Evolutionary conservation across 768 basidiomycete species (phyloP).

Genomic region (Russula olivacea): DNA sequence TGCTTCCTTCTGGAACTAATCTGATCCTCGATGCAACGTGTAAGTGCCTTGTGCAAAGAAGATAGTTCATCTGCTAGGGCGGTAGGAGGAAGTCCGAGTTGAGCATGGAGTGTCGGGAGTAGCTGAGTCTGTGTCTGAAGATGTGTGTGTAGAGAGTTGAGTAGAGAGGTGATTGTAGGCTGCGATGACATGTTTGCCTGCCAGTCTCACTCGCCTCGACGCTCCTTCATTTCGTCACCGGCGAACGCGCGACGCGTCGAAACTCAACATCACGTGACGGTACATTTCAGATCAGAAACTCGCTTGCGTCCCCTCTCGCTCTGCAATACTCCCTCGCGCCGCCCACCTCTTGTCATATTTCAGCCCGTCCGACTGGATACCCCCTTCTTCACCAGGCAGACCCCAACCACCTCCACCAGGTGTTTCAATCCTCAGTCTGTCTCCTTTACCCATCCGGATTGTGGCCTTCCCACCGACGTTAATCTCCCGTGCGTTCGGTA

Average conservation of each 20-base stretch:
- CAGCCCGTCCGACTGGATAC: conserved; percentile 28
- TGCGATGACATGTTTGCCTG: conserved; percentile 18
- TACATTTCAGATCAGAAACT: conserved; percentile 40
- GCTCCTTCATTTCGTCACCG: no score
- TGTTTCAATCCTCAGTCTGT: conserved; percentile 74
- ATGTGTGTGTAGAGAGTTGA: conserved; percentile 73
- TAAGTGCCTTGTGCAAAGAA: conserved; percentile 65
- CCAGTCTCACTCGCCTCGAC: neutral
- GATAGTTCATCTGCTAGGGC: conserved; percentile 78
- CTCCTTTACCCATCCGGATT: conserved; percentile 83
- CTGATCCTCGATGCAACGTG: conserved; percentile 68
- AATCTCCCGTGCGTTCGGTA: conserved; percentile 58
- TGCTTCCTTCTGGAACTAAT: conserved; percentile 65
- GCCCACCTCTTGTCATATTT: conserved; percentile 50
- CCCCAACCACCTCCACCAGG: conserved; percentile 94
- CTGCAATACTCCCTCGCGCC: conserved; percentile 64
- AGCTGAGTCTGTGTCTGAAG: conserved; percentile 77
- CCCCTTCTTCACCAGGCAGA: conserved; percentile 10
- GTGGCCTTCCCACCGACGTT: conserved; percentile 90
- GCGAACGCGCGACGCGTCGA: conserved; percentile 9
- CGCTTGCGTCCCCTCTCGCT: conserved; percentile 52
- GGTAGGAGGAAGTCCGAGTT: conserved; percentile 74
- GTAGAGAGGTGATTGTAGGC: conserved; percentile 50
- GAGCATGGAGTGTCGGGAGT: conserved; percentile 74
- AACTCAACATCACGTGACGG: conserved; percentile 20